Percentiles rank a stretch among this genome's conserved stretches.
These are phyloP conservation scores for Mentha longifolia DNA, from an alignment of 257 asterid species.

Conservation along the genomic window DNA sequence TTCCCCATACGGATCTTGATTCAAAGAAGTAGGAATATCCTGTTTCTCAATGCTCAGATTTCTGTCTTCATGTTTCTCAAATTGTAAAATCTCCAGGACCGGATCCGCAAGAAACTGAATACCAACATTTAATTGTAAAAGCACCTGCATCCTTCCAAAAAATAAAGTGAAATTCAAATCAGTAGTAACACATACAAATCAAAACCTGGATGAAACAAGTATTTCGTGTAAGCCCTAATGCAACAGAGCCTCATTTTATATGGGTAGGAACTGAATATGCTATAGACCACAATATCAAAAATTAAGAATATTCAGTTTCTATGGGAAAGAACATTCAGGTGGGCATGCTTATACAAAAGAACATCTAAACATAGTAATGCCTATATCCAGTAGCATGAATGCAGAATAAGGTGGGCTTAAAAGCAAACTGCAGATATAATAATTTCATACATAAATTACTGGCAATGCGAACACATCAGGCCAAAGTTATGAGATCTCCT, in stretches of 20 bases:
- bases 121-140: slow-evolving; percentile 89
- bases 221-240: slow-evolving; percentile 9
- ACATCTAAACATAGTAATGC: slow-evolving; percentile 1
- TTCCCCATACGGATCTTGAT: slow-evolving; percentile 80
- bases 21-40: slow-evolving; percentile 41
- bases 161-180: slow-evolving; percentile 64
- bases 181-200: slow-evolving; percentile 37
- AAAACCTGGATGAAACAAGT: slow-evolving; percentile 13
- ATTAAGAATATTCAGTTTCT: background rate
- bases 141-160: slow-evolving; percentile 99
- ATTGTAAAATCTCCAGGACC: slow-evolving; percentile 92
- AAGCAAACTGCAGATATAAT: slow-evolving; percentile 6
- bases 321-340: no score
- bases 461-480: background rate
- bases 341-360: background rate
- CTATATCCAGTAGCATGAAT: slow-evolving; percentile 2
- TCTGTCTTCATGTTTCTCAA: slow-evolving; percentile 74
- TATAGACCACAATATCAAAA: background rate
- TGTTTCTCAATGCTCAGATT: slow-evolving; percentile 50
- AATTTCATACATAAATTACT: slow-evolving; percentile 17
- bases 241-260: slow-evolving; percentile 8
- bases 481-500: slow-evolving; percentile 24
- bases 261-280: slow-evolving; percentile 25
- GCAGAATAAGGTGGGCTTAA: slow-evolving; percentile 1
- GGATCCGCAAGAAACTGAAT: slow-evolving; percentile 79